These are phyloP conservation scores for Pneumocystis carinii DNA, from an alignment of 1,139 yeast genomes.

Conservation along the genomic window DNA sequence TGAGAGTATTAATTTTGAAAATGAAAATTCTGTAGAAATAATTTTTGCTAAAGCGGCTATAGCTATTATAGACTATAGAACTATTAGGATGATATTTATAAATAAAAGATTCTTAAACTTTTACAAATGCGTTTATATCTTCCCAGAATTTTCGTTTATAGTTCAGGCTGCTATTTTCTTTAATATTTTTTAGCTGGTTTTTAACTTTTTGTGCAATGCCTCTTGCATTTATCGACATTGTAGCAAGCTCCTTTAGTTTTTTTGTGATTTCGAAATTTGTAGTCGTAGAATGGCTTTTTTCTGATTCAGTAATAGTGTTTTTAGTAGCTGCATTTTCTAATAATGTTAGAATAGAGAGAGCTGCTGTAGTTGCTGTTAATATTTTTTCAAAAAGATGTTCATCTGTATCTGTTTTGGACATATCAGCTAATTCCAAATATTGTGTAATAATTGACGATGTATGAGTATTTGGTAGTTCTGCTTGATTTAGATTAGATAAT, in stretches of 20 bases:
- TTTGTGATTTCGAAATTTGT: conserved; percentile 31
- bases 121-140: conserved; percentile 66
- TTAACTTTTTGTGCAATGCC: conserved; percentile 61
- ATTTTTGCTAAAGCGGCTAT: conserved; percentile 12
- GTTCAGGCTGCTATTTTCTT: conserved; percentile 30
- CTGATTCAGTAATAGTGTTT: conserved; percentile 45
- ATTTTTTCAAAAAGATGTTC: conserved; percentile 63
- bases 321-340: conserved; percentile 62
- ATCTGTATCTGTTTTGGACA: conserved; percentile 44
- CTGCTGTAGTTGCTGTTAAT: conserved; percentile 55
- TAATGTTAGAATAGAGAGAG: conserved; percentile 67
- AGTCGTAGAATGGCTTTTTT: conserved; percentile 16
- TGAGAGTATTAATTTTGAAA: conserved; percentile 10
- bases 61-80: conserved; percentile 9
- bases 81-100: not conserved
- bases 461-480: conserved; percentile 13
- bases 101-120: conserved; percentile 42
- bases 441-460: conserved; percentile 18
- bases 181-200: conserved; percentile 39
- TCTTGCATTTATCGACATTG: conserved; percentile 64
- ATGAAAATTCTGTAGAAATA: conserved; percentile 11
- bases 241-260: conserved; percentile 63
- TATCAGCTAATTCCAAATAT: conserved; percentile 14
- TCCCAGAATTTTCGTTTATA: conserved; percentile 69
- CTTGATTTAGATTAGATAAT: conserved; percentile 7